Evolutionary conservation across 805 yeast species (phyloP), one percentile per base, ranked within the genome.

Genomic region (Priceomyces haplophilus): DNA sequence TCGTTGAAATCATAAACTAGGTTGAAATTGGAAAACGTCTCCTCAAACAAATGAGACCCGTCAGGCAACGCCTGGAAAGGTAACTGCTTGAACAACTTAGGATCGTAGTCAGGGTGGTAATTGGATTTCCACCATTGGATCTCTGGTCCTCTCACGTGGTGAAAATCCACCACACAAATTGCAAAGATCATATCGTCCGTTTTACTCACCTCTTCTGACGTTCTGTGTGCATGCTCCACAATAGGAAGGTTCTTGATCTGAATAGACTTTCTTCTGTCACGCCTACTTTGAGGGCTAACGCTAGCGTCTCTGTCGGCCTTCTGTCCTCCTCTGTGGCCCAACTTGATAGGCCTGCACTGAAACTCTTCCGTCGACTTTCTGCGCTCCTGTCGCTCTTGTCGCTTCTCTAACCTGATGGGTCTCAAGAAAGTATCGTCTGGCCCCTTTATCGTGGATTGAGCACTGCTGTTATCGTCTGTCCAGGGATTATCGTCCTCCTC

Each of bases 41-140:
- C 98, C 58, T 89, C 95, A 58, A 83, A 91, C 17, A 90, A 74
- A 61, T 93, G 99, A 2, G 95, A 83, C 3, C 98, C 98, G 64
- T 93, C 99, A 0, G 99, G 98, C 17, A 93, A 67, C 1, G 97
- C 95, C 59, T 90, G 97, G 57, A 93, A 93, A 2, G 99, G 95
- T 33, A 93, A 64, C 55, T 83, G 81, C 8, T 93, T 89, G 90
- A 97, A 93, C 15, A 85, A 65, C 33, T 66, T 62, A 17, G 65
- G 65, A 27, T 58, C 52, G 41, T 65, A 61, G 34, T 65, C 64
- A 2, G 56, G 52, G 24, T 64, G 62, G 45, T 67, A 66, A 54
- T 77, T 80, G 16, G 83, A 73, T 39, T 57, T 57, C 88, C 97
- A 87, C 64, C 87, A 89, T 62, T 91, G 97, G 18, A 93, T 80